Percentiles rank a stretch among this genome's conserved stretches.
phyloP scores from a whole-genome alignment of 106 monocot genomes.

The Dendrobium chrysotoxum region DNA sequence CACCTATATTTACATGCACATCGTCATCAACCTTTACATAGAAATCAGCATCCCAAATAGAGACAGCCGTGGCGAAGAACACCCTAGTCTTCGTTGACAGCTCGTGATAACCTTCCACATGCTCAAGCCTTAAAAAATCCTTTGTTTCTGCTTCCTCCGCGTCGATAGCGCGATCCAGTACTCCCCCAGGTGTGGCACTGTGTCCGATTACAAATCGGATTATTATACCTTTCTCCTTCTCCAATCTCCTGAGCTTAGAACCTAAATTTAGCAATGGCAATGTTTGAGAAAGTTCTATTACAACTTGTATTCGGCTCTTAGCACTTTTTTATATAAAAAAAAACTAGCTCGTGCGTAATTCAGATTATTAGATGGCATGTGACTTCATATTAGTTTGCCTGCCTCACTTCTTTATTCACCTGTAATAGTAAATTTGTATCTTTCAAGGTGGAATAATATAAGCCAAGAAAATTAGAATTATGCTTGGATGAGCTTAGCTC shows the following conservation, averaged over 20 bases:
- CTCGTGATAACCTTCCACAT: conserved; percentile 85
- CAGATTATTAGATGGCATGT: background rate
- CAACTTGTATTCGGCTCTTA: too few relatives aligned
- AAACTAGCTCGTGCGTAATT: background rate
- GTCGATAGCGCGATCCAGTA: conserved; percentile 67
- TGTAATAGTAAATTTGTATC: too few relatives aligned
- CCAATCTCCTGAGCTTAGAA: conserved; percentile 55
- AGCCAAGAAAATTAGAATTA: too few relatives aligned
- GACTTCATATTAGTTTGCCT: too few relatives aligned
- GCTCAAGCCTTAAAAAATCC: conserved; percentile 78
- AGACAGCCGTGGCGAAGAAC: conserved; percentile 66
- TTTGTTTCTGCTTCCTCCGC: conserved; percentile 61
- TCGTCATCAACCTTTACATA: conserved; percentile 93
- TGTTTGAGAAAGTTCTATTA: background rate
- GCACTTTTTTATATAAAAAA: too few relatives aligned
- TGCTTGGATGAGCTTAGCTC: too few relatives aligned
- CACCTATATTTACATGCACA: conserved; percentile 82
- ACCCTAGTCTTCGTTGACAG: conserved; percentile 73
- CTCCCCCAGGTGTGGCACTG: conserved; percentile 50
- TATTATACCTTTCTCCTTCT: conserved; percentile 81
- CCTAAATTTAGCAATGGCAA: conserved; percentile 20
- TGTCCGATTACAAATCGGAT: conserved; percentile 88
- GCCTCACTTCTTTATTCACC: too few relatives aligned
- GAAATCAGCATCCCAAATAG: conserved; percentile 90
- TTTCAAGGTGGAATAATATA: too few relatives aligned